Conservation (phyloP, 1,284 basidiomycete genomes). For the Tausonia pullulans region DNA sequence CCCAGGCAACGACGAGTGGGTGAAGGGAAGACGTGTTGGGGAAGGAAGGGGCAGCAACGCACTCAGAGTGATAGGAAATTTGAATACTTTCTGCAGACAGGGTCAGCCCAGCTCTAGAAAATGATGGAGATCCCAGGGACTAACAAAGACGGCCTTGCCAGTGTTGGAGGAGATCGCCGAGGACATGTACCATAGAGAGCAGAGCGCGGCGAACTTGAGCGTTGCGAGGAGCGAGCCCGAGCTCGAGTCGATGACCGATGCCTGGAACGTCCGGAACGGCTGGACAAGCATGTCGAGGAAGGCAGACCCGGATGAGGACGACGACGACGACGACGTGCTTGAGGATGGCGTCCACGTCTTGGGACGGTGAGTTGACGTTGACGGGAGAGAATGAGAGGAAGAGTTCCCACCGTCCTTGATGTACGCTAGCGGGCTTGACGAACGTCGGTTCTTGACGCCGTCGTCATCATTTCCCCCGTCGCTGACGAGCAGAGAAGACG, state of each 20-base stretch:
- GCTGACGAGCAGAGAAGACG: no score
- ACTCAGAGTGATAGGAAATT: conserved; percentile 31
- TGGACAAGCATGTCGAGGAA: not conserved
- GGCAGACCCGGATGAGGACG: not conserved
- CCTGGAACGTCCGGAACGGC: not conserved
- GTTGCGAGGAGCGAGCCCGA: conserved; percentile 18
- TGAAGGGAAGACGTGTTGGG: no score
- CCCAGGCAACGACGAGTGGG: no score
- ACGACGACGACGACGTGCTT: not conserved
- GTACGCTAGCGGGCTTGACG: no score
- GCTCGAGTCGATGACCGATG: not conserved
- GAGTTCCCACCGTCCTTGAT: no score
- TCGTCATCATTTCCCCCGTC: no score
- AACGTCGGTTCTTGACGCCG: no score
- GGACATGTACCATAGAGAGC: conserved; percentile 36
- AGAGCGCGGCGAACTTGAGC: conserved; percentile 32
- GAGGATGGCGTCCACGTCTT: not conserved
- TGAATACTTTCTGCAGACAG: conserved; percentile 27
- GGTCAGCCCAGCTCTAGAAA: not conserved
- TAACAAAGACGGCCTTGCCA: conserved; percentile 34
- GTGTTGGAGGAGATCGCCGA: conserved; percentile 37
- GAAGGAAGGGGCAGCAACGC: no score
- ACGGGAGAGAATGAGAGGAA: not conserved
- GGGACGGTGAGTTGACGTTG: not conserved
- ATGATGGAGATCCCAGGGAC: not conserved